Evolutionary conservation across 352 stramenopile genomes (phyloP).

Genomic region (Peronospora farinosa): DNA sequence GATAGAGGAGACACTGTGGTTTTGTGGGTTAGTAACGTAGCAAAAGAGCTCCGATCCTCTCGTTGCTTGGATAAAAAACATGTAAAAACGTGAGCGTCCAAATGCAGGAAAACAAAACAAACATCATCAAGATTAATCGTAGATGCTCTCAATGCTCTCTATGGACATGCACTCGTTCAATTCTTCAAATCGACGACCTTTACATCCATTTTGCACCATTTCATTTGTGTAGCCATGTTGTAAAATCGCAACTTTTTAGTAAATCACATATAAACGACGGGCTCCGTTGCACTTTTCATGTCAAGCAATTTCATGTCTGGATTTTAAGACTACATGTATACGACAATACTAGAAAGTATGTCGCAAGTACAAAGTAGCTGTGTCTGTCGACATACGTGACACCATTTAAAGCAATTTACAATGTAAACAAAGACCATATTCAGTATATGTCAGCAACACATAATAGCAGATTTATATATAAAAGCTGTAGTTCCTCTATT

Average conservation of each 20-base stretch:
- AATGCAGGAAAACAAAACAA: not conserved
- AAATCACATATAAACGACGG: not conserved
- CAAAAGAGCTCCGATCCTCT: conserved; percentile 12
- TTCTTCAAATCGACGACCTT: not conserved
- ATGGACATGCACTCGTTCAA: not conserved
- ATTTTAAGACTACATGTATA: conserved; percentile 8
- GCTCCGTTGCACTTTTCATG: conserved; percentile 1
- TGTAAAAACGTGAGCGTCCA: conserved; percentile 5
- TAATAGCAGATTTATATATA: too few relatives aligned
- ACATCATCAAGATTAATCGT: too few relatives aligned
- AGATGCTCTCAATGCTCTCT: too few relatives aligned
- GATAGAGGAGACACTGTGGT: conserved; percentile 21
- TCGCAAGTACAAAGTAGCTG: not conserved
- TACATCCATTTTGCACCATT: conserved; percentile 4
- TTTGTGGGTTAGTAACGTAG: conserved; percentile 15
- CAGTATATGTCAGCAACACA: too few relatives aligned
- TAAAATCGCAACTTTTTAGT: not conserved
- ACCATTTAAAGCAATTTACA: too few relatives aligned
- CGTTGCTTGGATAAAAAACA: conserved; percentile 15
- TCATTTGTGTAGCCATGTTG: conserved; percentile 22
- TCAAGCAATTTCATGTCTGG: conserved; percentile 6
- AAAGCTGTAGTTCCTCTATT: too few relatives aligned
- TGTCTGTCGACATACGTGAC: not conserved
- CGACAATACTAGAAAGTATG: conserved; percentile 2
- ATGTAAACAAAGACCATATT: too few relatives aligned